Evolutionary conservation across 768 basidiomycete genomes (phyloP).

Genomic region (Mycena alexandri): DNA sequence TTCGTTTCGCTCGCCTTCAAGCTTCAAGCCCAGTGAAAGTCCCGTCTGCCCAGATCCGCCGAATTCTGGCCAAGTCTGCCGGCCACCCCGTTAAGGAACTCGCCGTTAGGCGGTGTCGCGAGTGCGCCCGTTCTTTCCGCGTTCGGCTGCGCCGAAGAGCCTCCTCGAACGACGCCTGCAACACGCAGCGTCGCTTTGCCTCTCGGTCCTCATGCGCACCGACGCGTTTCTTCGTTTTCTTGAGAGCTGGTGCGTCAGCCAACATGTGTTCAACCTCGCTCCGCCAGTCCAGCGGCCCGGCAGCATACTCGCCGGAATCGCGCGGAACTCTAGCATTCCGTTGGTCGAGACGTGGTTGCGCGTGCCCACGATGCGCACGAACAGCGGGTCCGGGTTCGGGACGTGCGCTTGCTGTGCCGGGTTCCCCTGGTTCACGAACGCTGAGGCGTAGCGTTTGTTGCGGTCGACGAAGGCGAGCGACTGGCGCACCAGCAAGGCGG

Average conservation of each 20-base stretch:
- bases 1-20: no score
- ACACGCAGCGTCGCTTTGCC: neutral
- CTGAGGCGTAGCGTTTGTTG: slow-evolving; percentile 38
- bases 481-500: slow-evolving; percentile 35
- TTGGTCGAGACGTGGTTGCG: slow-evolving; percentile 73
- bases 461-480: slow-evolving; percentile 30
- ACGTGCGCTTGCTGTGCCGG: slow-evolving; percentile 40
- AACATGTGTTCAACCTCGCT: neutral
- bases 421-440: slow-evolving; percentile 46
- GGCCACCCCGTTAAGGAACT: no score
- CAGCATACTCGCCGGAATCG: slow-evolving; percentile 70
- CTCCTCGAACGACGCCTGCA: neutral
- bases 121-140: no score
- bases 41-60: no score
- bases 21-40: no score
- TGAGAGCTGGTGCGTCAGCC: neutral
- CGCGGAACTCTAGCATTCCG: slow-evolving; percentile 68
- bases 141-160: slow-evolving; percentile 5
- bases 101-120: no score
- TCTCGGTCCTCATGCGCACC: neutral
- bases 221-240: neutral
- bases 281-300: slow-evolving; percentile 30
- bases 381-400: slow-evolving; percentile 52
- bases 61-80: no score
- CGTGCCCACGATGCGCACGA: slow-evolving; percentile 57